Conservation (phyloP, 202 grass and related monocot species). For the Carex sylvatica region DNA sequence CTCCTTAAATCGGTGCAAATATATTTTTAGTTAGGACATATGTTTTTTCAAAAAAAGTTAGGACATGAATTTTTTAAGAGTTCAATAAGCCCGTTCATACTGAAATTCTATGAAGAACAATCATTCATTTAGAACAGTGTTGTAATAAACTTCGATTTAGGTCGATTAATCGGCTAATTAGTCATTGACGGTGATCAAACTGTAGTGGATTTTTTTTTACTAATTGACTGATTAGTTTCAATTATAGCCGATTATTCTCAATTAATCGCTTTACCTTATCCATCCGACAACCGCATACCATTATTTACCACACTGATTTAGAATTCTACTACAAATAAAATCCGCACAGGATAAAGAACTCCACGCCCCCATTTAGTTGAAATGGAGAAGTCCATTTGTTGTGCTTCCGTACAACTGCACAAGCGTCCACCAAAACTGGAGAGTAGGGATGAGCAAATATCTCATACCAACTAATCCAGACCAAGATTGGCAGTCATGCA, state of each 20-base stretch:
- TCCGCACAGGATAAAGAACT: background rate
- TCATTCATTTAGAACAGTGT: background rate
- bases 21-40: background rate
- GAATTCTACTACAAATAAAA: background rate
- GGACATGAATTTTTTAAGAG: background rate
- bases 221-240: too few species aligned
- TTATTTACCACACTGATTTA: background rate
- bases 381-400: background rate
- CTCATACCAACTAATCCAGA: background rate
- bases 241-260: too few species aligned
- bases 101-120: too few species aligned
- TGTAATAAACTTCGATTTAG: too few species aligned
- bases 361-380: background rate
- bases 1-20: background rate
- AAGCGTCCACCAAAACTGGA: background rate
- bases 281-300: too few species aligned
- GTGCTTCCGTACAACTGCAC: background rate
- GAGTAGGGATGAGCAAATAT: background rate
- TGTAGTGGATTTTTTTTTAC: too few species aligned
- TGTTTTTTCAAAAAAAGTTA: too few species aligned
- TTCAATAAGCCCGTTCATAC: too few species aligned
- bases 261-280: too few species aligned
- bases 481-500: constrained; percentile 14
- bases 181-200: too few species aligned
- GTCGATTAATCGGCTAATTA: too few species aligned